These are phyloP conservation scores for Sicyos edulis DNA, from an alignment of 306 rosid genomes.

Conservation along the genomic window DNA sequence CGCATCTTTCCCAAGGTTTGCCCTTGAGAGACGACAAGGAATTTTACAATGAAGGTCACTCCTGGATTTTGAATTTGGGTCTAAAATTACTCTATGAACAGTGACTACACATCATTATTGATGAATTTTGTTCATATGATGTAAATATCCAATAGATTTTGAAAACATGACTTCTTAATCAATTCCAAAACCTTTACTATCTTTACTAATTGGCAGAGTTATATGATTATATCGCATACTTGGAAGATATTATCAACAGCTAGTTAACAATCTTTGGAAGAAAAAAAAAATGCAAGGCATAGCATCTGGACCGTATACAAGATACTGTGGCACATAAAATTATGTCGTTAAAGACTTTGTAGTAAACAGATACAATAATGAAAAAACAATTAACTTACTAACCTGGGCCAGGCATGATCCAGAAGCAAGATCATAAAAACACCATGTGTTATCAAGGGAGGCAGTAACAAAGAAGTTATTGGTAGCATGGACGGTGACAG, in stretches of 20 bases:
- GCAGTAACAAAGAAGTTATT: slow-evolving; percentile 88
- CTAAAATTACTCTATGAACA: too few species aligned
- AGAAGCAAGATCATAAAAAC: slow-evolving; percentile 85
- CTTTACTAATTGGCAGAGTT: neutral
- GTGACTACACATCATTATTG: too few species aligned
- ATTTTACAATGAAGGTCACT: too few species aligned
- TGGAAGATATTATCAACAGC: neutral
- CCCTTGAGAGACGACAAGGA: too few species aligned
- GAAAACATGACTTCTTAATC: neutral
- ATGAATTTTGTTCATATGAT: neutral
- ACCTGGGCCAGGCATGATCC: slow-evolving; percentile 96
- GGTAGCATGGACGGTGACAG: slow-evolving; percentile 96
- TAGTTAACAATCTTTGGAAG: neutral
- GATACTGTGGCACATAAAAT: slow-evolving; percentile 4
- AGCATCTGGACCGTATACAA: neutral
- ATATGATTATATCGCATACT: neutral
- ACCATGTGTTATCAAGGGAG: slow-evolving; percentile 93
- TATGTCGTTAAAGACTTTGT: too few species aligned
- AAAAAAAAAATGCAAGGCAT: neutral
- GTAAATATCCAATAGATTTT: neutral
- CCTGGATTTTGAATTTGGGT: too few species aligned
- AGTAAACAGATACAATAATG: neutral
- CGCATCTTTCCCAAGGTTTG: too few species aligned
- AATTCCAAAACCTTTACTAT: neutral
- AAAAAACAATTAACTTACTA: slow-evolving; percentile 3